Evolutionary conservation across 2,329 filamentous ascomycete species (phyloP).

Genomic region (Phialophora chinensis): DNA sequence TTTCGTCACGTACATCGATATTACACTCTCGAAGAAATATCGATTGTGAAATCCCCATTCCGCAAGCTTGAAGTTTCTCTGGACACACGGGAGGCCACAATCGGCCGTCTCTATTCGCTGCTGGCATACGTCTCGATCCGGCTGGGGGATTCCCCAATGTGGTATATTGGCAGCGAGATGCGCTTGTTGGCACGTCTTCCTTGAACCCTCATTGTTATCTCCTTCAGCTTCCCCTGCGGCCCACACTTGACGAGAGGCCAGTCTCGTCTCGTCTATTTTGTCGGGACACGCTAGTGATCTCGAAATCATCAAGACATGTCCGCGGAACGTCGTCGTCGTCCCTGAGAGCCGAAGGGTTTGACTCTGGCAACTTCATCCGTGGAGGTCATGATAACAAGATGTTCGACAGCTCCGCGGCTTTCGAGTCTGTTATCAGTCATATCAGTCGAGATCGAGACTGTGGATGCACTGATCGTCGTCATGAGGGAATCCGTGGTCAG

Average conservation of each 20-base stretch:
- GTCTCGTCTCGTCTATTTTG: too few species aligned
- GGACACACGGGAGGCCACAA: neutral
- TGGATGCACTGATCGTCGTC: too few species aligned
- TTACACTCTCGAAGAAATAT: neutral
- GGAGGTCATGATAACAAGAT: too few species aligned
- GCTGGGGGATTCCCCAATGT: neutral
- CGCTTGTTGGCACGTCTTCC: conserved; percentile 1
- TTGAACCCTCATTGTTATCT: neutral
- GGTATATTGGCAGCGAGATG: conserved; percentile 9
- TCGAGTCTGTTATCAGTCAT: too few species aligned
- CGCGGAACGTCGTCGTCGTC: conserved; percentile 3
- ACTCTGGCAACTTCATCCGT: too few species aligned
- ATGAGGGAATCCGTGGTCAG: too few species aligned
- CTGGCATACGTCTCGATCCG: neutral
- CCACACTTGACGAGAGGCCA: conserved; percentile 1
- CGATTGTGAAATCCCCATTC: neutral
- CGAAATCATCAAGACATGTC: conserved; percentile 5
- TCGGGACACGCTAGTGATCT: neutral
- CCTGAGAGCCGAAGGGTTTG: neutral
- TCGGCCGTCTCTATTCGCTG: neutral
- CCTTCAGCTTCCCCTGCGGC: neutral
- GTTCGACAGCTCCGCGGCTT: too few species aligned
- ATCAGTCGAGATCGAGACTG: too few species aligned
- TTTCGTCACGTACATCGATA: neutral
- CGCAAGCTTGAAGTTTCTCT: neutral